Conservation (phyloP, 1,284 basidiomycete genomes). For the Irpex sp. region DNA sequence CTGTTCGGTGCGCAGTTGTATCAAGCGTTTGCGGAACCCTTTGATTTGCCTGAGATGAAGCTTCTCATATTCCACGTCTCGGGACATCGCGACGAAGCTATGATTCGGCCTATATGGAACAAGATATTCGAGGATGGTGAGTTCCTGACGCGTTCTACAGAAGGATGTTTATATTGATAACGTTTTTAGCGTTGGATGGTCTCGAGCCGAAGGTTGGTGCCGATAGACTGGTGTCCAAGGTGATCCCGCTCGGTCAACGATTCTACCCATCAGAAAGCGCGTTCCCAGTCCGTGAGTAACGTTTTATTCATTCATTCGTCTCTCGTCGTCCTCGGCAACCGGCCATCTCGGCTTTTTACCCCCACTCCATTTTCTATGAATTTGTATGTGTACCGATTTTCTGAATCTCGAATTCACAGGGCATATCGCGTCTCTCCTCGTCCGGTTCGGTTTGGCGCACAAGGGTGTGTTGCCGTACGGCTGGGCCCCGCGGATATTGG, state of each 20-base stretch:
- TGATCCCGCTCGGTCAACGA: constrained; percentile 72
- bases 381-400: background rate
- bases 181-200: constrained; percentile 40
- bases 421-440: constrained; percentile 61
- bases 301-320: too few species aligned
- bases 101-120: constrained; percentile 86
- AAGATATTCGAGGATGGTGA: constrained; percentile 77
- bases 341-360: constrained; percentile 25
- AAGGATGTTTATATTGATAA: background rate
- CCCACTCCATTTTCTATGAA: too few species aligned
- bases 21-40: constrained; percentile 83
- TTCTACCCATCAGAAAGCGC: constrained; percentile 91
- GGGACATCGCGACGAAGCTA: constrained; percentile 80
- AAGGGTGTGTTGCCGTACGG: constrained; percentile 57
- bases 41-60: constrained; percentile 80
- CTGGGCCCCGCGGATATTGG: constrained; percentile 76
- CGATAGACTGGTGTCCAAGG: constrained; percentile 56
- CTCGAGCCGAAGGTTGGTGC: constrained; percentile 46
- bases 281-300: constrained; percentile 68
- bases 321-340: background rate
- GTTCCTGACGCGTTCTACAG: constrained; percentile 18
- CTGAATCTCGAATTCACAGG: constrained; percentile 34
- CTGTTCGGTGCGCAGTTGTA: constrained; percentile 58
- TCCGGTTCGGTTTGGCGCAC: constrained; percentile 63
- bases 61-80: constrained; percentile 91